Evolutionary conservation across 106 monocot species (phyloP), one percentile per base, ranked within the genome.

Genomic region (Acorus gramineus): DNA sequence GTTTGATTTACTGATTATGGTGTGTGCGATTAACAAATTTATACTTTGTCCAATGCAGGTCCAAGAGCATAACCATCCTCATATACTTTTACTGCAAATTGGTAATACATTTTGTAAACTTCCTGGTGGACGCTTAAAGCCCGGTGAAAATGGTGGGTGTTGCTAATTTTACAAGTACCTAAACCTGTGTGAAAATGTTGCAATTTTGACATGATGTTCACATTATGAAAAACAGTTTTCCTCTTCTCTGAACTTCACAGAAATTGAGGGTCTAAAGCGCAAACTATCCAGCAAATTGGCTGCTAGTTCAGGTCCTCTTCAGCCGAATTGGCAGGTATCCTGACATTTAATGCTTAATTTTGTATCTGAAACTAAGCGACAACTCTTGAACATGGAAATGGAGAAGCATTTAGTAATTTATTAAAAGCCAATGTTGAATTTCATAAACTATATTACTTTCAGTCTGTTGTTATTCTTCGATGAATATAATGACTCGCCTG

Each of bases 41-140:
- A 28, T 28, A 28, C 28, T 28, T 28, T 28, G 28, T 28, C 28
- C 28, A 28, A 28, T 78, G 49, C 78, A 98, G 96, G 96, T 98
- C 7, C 91, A 98, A 55, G 96, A 98, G 75, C 96, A 98, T 71
- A 98, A 86, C 67, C 96, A 98, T 79, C 96, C 96, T 3, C 91
- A 98, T 71, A 77, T 98, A 78, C 63, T 98, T 11, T 61, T 98
- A 7, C 77, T 98, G 14, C 96, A 98, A 79, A 98, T 98, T 73
- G 96, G 96, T 61, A 98, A 98, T 72, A 98, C 96, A 6, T 98
- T 98, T 68, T 98, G 91, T 57, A 98, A 98, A 59, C 96, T 98
- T 79, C 96, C 96, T 68, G 96, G 96, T 70, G 96, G 96, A 75
- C 82, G 96, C 11, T 79, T 98, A 66, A 98, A 98, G 68, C 96